These are phyloP conservation scores for Sclerotiophoma versabilis DNA, from an alignment of 2,329 filamentous ascomycete genomes.

Conservation along the genomic window DNA sequence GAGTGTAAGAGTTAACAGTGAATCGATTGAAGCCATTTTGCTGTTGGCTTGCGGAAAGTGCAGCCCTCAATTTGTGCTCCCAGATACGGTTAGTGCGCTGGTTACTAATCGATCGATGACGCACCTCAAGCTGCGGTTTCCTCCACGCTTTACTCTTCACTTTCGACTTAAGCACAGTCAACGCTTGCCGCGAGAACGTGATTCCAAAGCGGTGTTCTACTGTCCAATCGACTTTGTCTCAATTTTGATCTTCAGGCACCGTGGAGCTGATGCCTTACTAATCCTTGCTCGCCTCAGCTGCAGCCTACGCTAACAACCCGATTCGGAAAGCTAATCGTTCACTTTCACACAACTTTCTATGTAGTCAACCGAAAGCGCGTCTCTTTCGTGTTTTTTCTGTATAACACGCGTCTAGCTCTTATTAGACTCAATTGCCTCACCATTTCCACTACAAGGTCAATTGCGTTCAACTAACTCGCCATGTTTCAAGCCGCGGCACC, in stretches of 20 bases:
- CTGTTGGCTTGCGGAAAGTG: slow-evolving; percentile 11
- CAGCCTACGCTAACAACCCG: slow-evolving; percentile 42
- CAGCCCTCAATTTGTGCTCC: slow-evolving; percentile 11
- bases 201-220: neutral
- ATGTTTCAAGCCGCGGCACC: slow-evolving; percentile 26
- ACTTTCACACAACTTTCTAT: slow-evolving; percentile 21
- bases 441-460: neutral
- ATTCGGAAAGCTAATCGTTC: slow-evolving; percentile 22
- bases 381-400: slow-evolving; percentile 31
- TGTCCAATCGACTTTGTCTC: neutral
- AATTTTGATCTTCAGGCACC: slow-evolving; percentile 5
- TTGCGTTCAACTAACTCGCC: neutral
- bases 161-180: neutral
- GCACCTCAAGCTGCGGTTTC: neutral
- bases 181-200: neutral
- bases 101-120: slow-evolving; percentile 25
- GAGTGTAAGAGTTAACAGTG: slow-evolving; percentile 61
- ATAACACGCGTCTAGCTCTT: slow-evolving; percentile 10
- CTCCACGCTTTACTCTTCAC: neutral
- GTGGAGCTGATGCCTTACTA: slow-evolving; percentile 40
- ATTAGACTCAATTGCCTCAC: neutral
- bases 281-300: slow-evolving; percentile 34
- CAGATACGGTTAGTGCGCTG: slow-evolving; percentile 24
- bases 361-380: slow-evolving; percentile 34
- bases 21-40: slow-evolving; percentile 48